Base-by-base conservation (phyloP, 805 yeast genomes). In the Candida ortonii region DNA sequence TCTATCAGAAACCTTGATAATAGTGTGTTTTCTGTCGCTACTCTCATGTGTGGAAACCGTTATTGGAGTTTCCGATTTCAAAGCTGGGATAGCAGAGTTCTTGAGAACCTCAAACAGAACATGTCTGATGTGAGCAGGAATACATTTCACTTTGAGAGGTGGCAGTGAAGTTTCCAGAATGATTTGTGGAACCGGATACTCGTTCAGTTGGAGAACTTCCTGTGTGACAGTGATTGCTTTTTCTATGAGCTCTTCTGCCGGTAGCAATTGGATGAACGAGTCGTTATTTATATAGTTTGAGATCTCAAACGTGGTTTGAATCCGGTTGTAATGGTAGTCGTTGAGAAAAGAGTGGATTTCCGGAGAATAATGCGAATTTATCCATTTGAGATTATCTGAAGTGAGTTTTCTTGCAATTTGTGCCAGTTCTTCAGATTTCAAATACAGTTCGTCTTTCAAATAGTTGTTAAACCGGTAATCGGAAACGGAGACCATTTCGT, bases 21-120 rank as follows among this genome's bases (percentile, higher is more conserved):
- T 33, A 9, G 44, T 32, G 20, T 22, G 3, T 2, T 22, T 25
- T 1, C n/a, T 19, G 17, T 41, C 44, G 35, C 15, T 22, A 8
- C 15, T 23, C 11, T 36, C 33, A n/a, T 29, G 21, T n/a, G n/a
- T n/a, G n/a, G n/a, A n/a, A 16, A 47, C 30, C 11, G 38, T 33
- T 15, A 53, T 50, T n/a, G 54, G 47, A 10, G 46, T 43, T 2
- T 38, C 33, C 5, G 44, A 23, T 6, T 39, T 28, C 9, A 57
- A 34, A 3, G 62, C 55, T 3, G 62, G 61, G 7, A 57, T 33
- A 1, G 57, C 44, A 7, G 62, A 47, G 38, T 57, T 57, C 32
- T 57, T 57, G 15, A 55, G 42, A 12, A 57, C 35, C 30, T 57
- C 62, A 40, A 57, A 57, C 15, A 57, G 45, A 3, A 57, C 52